Conservation (phyloP, 306 rosid species). For the Ormosia semicastrata region DNA sequence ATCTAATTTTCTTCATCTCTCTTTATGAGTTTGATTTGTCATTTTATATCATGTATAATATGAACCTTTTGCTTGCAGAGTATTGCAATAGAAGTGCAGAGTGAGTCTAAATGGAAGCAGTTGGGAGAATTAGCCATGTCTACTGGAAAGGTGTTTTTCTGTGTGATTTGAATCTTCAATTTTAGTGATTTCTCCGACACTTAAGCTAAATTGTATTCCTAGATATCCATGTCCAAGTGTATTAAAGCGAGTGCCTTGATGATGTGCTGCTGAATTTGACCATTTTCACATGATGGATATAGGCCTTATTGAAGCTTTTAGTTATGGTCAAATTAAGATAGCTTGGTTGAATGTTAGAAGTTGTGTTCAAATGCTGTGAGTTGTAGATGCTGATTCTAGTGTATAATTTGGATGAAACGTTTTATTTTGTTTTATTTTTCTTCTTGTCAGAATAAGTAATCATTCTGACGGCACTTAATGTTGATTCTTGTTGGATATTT, state of each 20-base stretch:
- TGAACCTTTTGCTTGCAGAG: conserved; percentile 43
- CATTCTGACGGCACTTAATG: not conserved
- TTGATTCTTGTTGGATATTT: conserved; percentile 22
- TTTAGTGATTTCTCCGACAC: not conserved
- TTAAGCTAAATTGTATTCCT: not conserved
- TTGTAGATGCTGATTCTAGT: conserved; percentile 12
- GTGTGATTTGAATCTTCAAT: conserved; percentile 17
- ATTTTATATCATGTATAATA: conserved; percentile 16
- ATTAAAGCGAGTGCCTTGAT: conserved; percentile 8
- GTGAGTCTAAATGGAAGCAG: conserved; percentile 98
- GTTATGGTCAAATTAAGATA: conserved; percentile 21
- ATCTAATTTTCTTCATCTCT: conserved; percentile 1
- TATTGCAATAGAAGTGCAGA: conserved; percentile 77
- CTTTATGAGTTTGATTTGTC: conserved; percentile 9
- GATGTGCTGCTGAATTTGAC: conserved; percentile 19
- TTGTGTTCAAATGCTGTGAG: not conserved
- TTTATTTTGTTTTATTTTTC: not conserved
- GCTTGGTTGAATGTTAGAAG: conserved; percentile 11
- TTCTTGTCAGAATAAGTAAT: not conserved
- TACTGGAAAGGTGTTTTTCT: conserved; percentile 65
- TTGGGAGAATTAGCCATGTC: conserved; percentile 98
- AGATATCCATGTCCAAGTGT: conserved; percentile 19
- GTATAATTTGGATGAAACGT: not conserved
- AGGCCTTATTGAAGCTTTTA: conserved; percentile 11
- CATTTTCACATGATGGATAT: not conserved